Conservation (phyloP, 1,139 yeast species). For the Zygosaccharomyces sapae region DNA sequence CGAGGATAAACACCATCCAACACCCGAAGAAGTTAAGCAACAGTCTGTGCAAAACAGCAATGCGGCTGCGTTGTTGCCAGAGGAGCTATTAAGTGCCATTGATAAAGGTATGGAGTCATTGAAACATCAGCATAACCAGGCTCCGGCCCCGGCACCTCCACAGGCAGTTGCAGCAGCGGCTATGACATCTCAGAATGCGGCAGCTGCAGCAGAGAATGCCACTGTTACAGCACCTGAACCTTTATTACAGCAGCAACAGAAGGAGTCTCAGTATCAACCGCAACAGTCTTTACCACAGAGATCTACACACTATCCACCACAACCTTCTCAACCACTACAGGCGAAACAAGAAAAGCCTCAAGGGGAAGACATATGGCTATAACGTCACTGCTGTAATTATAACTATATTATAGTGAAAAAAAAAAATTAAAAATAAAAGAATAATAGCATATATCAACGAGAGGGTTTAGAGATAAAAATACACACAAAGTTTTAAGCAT, state of each 20-base stretch:
- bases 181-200: constrained; percentile 10
- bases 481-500: neutral
- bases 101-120: constrained; percentile 33
- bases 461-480: neutral
- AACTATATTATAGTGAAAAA: no score
- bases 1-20: constrained; percentile 35
- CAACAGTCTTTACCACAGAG: constrained; percentile 18
- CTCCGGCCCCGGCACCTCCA: constrained; percentile 42
- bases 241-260: constrained; percentile 22
- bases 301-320: constrained; percentile 22
- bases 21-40: constrained; percentile 36
- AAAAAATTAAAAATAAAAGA: neutral
- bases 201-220: constrained; percentile 46
- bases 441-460: constrained; percentile 1
- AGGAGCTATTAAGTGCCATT: constrained; percentile 29
- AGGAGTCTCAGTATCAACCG: constrained; percentile 18
- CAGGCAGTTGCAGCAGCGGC: constrained; percentile 36
- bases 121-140: constrained; percentile 24
- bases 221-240: constrained; percentile 35
- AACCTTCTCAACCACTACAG: constrained; percentile 18
- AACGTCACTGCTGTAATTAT: constrained; percentile 5
- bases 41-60: constrained; percentile 30
- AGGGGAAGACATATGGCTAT: constrained; percentile 29
- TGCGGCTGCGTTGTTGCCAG: constrained; percentile 30
- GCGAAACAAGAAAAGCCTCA: constrained; percentile 18